Evolutionary conservation across 23 red algal species (phyloP).

Genomic region (Gracilaria domingensis): DNA sequence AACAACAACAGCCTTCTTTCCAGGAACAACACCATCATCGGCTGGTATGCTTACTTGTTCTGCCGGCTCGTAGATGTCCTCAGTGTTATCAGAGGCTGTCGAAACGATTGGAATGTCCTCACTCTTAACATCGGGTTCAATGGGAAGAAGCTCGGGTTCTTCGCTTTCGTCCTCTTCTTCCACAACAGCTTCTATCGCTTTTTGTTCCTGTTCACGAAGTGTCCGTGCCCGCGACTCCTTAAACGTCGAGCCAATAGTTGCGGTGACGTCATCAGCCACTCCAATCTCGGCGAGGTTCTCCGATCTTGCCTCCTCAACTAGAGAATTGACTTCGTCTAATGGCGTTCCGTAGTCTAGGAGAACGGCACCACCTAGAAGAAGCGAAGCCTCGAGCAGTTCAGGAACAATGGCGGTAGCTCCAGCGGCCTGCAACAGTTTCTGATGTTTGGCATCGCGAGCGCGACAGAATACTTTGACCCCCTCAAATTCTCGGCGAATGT

Average conservation of each 20-base stretch:
- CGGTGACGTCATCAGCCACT: conserved; percentile 46
- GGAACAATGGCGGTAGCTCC: conserved; percentile 97
- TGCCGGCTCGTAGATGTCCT: conserved; percentile 68
- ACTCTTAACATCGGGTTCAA: conserved; percentile 20
- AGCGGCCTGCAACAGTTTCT: conserved; percentile 87
- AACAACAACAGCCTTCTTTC: conserved; percentile 20
- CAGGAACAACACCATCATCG: conserved; percentile 10
- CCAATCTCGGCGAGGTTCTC: conserved; percentile 85
- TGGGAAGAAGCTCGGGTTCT: conserved; percentile 10
- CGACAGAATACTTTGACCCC: conserved; percentile 88
- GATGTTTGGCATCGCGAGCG: conserved; percentile 89
- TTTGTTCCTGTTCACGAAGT: background rate
- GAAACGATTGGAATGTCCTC: conserved; percentile 2
- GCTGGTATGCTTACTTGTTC: background rate
- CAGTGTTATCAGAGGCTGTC: background rate
- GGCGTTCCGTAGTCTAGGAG: conserved; percentile 91
- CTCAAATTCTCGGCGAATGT: conserved; percentile 89
- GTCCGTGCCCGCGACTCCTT: background rate
- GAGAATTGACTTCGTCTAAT: conserved; percentile 81
- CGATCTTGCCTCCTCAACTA: conserved; percentile 86
- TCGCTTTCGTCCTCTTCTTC: conserved; percentile 32
- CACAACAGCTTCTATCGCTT: background rate
- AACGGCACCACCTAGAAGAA: conserved; percentile 94
- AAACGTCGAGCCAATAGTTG: conserved; percentile 51
- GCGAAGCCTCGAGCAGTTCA: conserved; percentile 94